Evolutionary conservation across 169 alveolate genomes (phyloP).

Genomic region (Plasmodium billcollinsi): DNA sequence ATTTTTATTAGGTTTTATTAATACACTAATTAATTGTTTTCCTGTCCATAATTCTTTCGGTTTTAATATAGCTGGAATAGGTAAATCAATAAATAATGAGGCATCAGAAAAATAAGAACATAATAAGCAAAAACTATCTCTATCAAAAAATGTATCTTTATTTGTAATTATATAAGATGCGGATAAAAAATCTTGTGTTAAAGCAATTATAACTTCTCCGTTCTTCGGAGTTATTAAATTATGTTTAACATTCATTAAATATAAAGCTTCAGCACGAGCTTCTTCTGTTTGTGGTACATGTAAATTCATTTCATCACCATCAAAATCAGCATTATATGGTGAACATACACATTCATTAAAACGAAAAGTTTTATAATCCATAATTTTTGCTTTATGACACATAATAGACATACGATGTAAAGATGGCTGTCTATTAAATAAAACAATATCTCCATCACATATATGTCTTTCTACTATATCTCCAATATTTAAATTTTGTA

Average conservation of each 20-base stretch:
- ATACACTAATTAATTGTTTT: constrained; percentile 94
- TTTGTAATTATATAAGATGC: constrained; percentile 95
- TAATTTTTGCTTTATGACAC: constrained; percentile 96
- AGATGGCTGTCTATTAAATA: constrained; percentile 99
- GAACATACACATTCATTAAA: constrained; percentile 98
- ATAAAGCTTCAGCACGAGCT: constrained; percentile 96
- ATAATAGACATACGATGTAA: constrained; percentile 98
- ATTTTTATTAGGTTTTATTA: constrained; percentile 94
- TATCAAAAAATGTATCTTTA: constrained; percentile 94
- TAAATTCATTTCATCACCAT: constrained; percentile 99
- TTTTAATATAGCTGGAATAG: constrained; percentile 95
- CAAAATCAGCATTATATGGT: constrained; percentile 99
- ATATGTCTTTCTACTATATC: constrained; percentile 99
- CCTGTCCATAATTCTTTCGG: constrained; percentile 99
- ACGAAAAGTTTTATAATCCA: constrained; percentile 97
- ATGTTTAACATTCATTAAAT: constrained; percentile 95
- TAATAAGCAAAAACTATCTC: constrained; percentile 93
- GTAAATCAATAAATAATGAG: constrained; percentile 88
- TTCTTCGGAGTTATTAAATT: constrained; percentile 97
- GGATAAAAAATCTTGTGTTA: constrained; percentile 95
- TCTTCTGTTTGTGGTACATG: constrained; percentile 99
- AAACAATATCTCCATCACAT: constrained; percentile 96
- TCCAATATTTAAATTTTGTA: constrained; percentile 91
- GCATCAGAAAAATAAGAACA: constrained; percentile 96
- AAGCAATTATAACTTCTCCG: constrained; percentile 98